These are phyloP conservation scores for Metschnikowia chrysomelidarum DNA, from an alignment of 805 yeast genomes.

Conservation along the genomic window DNA sequence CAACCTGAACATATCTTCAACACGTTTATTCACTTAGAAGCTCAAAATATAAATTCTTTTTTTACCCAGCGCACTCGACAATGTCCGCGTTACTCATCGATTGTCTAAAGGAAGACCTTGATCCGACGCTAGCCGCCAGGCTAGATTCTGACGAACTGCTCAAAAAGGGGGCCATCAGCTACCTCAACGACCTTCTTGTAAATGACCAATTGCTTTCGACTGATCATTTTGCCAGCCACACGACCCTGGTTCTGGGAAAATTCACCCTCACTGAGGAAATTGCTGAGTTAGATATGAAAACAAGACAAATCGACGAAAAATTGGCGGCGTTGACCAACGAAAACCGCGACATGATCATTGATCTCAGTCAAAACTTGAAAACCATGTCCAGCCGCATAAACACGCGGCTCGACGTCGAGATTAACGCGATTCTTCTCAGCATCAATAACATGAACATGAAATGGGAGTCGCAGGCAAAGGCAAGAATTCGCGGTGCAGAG, in stretches of 20 bases:
- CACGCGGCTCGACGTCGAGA: constrained; percentile 16
- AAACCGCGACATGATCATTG: constrained; percentile 47
- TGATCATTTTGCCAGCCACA: constrained; percentile 41
- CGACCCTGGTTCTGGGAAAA: constrained; percentile 18
- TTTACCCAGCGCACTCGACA: no score
- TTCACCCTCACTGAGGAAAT: constrained; percentile 60
- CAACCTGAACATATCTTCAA: no score
- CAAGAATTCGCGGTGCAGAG: constrained; percentile 17
- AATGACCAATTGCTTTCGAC: constrained; percentile 49
- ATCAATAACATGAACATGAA: constrained; percentile 7
- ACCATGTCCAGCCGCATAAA: constrained; percentile 15
- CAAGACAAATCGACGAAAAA: constrained; percentile 45
- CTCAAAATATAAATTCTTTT: no score
- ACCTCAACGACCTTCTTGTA: constrained; percentile 43
- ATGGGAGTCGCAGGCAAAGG: constrained; percentile 4
- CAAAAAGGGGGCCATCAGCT: constrained; percentile 24
- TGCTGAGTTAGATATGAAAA: constrained; percentile 66
- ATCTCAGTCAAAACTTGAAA: constrained; percentile 33
- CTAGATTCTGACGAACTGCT: constrained; percentile 23
- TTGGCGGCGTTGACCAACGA: constrained; percentile 40
- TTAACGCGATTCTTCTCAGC: constrained; percentile 9
- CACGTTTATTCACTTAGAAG: no score
- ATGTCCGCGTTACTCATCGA: constrained; percentile 38
- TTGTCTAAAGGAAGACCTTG: constrained; percentile 28
- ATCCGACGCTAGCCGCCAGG: constrained; percentile 20